Conservation (phyloP, 371 early-diverging fungal species). For the Lichtheimia ramosa region DNA sequence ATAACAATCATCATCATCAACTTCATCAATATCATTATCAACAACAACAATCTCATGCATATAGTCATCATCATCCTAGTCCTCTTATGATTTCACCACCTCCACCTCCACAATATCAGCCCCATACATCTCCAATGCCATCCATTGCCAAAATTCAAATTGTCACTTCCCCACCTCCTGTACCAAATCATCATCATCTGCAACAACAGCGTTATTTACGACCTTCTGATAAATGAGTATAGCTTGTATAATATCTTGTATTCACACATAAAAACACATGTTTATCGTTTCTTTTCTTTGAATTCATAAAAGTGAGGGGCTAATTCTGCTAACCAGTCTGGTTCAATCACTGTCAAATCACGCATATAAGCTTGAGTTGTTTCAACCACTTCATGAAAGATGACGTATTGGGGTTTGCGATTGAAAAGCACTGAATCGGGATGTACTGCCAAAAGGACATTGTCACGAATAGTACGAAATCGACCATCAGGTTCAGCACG, state of each 20-base stretch:
- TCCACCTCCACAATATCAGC: neutral
- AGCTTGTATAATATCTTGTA: neutral
- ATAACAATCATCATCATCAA: conserved; percentile 1
- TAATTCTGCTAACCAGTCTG: conserved; percentile 70
- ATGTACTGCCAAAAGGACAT: conserved; percentile 65
- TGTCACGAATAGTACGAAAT: conserved; percentile 64
- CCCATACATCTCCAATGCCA: neutral
- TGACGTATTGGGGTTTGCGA: conserved; percentile 74
- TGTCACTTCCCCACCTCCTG: conserved; percentile 1
- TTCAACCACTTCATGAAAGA: conserved; percentile 80
- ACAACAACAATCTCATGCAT: neutral
- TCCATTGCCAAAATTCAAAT: neutral
- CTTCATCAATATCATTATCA: neutral
- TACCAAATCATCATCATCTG: conserved; percentile 1
- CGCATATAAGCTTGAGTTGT: conserved; percentile 76
- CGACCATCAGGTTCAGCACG: conserved; percentile 63
- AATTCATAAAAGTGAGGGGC: conserved; percentile 64
- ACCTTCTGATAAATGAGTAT: too few relatives aligned
- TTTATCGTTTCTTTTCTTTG: conserved; percentile 18
- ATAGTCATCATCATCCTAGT: conserved; percentile 1
- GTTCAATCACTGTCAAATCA: conserved; percentile 71
- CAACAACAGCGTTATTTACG: neutral
- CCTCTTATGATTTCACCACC: conserved; percentile 1
- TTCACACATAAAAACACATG: neutral
- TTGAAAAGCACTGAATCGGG: conserved; percentile 77